Base-by-base conservation (phyloP, 31 red algal species). In the Odonthalia washingtoniensis region DNA sequence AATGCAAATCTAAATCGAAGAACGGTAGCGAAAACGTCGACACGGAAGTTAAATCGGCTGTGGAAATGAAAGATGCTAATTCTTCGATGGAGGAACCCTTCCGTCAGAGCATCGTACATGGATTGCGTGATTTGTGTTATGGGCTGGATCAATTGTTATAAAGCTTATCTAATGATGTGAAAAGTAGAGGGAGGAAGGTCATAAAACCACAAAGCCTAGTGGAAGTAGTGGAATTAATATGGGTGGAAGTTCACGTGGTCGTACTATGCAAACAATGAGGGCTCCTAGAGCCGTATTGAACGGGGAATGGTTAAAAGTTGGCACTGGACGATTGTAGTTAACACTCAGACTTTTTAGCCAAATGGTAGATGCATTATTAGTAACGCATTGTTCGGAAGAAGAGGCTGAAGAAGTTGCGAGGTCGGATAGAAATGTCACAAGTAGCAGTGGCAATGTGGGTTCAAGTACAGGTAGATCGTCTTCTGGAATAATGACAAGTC, bases 351-450 rank as follows among this genome's bases (percentile, higher is more conserved):
- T 92, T 17, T 52, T 98, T 5, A 90, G 89, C 43, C 90, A 92
- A 21, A 85, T 98, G 49, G 92, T 98, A 57, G 93, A 98, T 66
- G 77, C 96, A 0, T 98, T 95, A 60, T 81, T 98, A 26, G 86
- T 95, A 1, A 86, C 80, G 46, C 96, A 98, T 72, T 85, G 77
- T 49, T 62, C 73, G 1, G 92, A 72, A 35, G 65, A 57, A 57
- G 49, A 57, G 12, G 49, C 9, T 9, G 49, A 57, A 57, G n/a
- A n/a, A n/a, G n/a, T n/a, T n/a, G n/a, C n/a, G n/a, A n/a, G n/a
- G n/a, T 57, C 49, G 49, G 21, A 57, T 57, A 21, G 49, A 14
- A 21, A 57, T 57, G 9, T 9, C 49, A 21, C 9, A 57, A 57
- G 49, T 57, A 57, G 49, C n/a, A n/a, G n/a, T n/a, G n/a, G n/a